A percentile compares a stretch with the other conserved stretches of the same genome.
Conservation (phyloP, 306 rosid species). For the Castanospermum australe region DNA sequence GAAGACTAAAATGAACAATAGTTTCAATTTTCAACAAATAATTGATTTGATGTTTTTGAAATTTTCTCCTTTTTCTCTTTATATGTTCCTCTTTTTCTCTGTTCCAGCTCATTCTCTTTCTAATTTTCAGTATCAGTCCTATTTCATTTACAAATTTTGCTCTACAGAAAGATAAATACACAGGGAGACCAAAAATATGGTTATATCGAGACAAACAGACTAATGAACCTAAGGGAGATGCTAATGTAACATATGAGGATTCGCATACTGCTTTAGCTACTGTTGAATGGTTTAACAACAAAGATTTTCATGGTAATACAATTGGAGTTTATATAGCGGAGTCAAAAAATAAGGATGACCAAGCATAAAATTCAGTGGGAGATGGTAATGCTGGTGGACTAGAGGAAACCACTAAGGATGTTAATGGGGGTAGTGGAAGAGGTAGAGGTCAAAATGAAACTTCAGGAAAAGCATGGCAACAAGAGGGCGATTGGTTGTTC, state of each 20-base stretch:
- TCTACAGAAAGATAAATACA: constrained; percentile 89
- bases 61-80: not conserved
- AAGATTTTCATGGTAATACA: constrained; percentile 86
- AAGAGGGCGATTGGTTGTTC: constrained; percentile 97
- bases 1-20: not conserved
- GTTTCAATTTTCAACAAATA: not conserved
- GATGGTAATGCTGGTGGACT: constrained; percentile 49
- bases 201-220: constrained; percentile 83
- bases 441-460: constrained; percentile 80
- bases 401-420: constrained; percentile 55
- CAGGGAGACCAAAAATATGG: constrained; percentile 93
- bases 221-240: constrained; percentile 97
- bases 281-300: constrained; percentile 94
- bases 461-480: constrained; percentile 94
- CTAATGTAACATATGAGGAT: constrained; percentile 96
- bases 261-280: constrained; percentile 96
- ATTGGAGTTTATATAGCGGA: constrained; percentile 93
- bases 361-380: constrained; percentile 42
- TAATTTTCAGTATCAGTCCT: not conserved
- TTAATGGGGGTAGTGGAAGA: constrained; percentile 59
- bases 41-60: not conserved
- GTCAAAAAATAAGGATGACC: constrained; percentile 86
- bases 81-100: not conserved
- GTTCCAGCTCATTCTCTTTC: not conserved
- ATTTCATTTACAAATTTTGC: constrained; percentile 19